Evolutionary conservation across 495 filamentous ascomycete genomes (phyloP).

Genomic region (Penicillium tannophilum): DNA sequence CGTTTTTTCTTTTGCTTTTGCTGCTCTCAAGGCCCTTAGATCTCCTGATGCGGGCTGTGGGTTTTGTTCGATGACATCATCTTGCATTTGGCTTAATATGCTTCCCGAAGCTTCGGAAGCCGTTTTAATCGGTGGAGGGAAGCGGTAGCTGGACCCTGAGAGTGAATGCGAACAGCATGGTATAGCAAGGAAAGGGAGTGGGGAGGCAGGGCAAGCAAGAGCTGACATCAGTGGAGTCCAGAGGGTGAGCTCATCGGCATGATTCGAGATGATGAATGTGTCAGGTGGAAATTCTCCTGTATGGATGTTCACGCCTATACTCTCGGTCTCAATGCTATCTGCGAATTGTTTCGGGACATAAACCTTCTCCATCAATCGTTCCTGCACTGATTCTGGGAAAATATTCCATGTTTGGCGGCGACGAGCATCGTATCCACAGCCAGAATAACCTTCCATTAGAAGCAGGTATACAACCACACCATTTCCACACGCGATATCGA

Average conservation of each 20-base stretch:
- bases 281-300: slow-evolving; percentile 70
- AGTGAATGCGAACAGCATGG: slow-evolving; percentile 94
- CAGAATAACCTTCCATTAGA: slow-evolving; percentile 75
- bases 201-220: slow-evolving; percentile 56
- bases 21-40: slow-evolving; percentile 43
- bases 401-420: slow-evolving; percentile 78
- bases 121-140: slow-evolving; percentile 51
- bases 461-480: slow-evolving; percentile 89
- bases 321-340: slow-evolving; percentile 20
- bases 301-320: slow-evolving; percentile 49
- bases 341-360: slow-evolving; percentile 68
- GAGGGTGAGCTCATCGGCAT: slow-evolving; percentile 91
- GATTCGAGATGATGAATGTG: slow-evolving; percentile 95
- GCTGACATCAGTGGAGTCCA: slow-evolving; percentile 92
- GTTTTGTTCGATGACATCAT: slow-evolving; percentile 21
- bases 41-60: slow-evolving; percentile 41
- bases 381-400: slow-evolving; percentile 59
- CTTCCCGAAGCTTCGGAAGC: slow-evolving; percentile 1
- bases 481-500: slow-evolving; percentile 95
- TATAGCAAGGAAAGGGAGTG: slow-evolving; percentile 78
- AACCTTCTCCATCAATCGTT: slow-evolving; percentile 67
- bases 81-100: neutral
- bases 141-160: slow-evolving; percentile 70
- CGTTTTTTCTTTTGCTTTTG: slow-evolving; percentile 38
- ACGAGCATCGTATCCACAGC: slow-evolving; percentile 90